Base-by-base conservation (phyloP, 768 basidiomycete species). In the Fomitopsis serialis region DNA sequence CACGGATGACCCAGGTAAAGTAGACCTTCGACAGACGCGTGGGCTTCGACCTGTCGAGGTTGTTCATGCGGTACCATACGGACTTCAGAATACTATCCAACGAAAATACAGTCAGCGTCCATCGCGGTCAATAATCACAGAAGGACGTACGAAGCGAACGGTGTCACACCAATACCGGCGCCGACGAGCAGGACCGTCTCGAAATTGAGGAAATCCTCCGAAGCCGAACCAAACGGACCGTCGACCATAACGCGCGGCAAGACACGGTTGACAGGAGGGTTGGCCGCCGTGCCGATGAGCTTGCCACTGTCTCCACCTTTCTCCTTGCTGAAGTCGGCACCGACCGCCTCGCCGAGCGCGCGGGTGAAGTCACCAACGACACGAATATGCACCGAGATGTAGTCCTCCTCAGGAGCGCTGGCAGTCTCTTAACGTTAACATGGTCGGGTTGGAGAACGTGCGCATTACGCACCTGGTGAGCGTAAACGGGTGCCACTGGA, bases 401-500 rank as follows among this genome's bases (percentile, higher is more conserved):
- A 96, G 62, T 95, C 93, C 66, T 97, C 94, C 65, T 97, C 93
- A 1, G 94, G 95, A 0, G 95, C 92, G 60, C 89, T 90, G 54
- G 49, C 37, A 45, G 22, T 17, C 25, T 19, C 25, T 45, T 51
- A 12, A 54, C 36, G 29, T 59, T 17, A 49, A 5, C 24, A 45
- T 27, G 44, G 21, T 22, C 44, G 22, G 25, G 13, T 13, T n/a
- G 6, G 27, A 53, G 45, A n/a, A 48, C 35, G 25, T 47, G 19
- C 12, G 22, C 44, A 21, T 15, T 19, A 68, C 70, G 19, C 49
- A 83, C 85, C 85, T 87, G 32, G 92, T 96, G 55, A 97, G 80
- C 15, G 94, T 96, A 78, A 97, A 97, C 9, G 94, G 93, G 65
- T 98, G 95, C 89, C 93, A 98, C 67, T 97, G 92, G 78, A 88